These are phyloP conservation scores for Rhizophagus prolifer DNA, from an alignment of 192 early-diverging fungal species.

Conservation along the genomic window DNA sequence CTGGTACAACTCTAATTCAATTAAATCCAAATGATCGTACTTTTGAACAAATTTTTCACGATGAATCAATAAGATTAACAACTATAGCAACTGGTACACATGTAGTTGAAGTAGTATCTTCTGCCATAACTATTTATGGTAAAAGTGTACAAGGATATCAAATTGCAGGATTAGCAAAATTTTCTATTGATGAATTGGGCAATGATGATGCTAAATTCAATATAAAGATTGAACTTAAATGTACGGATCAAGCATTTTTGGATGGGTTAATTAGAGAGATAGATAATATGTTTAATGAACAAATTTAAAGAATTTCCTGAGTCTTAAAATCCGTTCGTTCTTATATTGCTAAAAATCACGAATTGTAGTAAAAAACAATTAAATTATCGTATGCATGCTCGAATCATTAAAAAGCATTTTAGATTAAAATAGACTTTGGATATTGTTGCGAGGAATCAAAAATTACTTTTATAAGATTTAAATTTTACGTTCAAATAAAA, in stretches of 20 bases:
- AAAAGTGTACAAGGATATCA: slow-evolving; percentile 54
- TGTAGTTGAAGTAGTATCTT: slow-evolving; percentile 57
- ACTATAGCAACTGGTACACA: slow-evolving; percentile 45
- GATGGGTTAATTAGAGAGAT: slow-evolving; percentile 46
- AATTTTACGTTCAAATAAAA: no score
- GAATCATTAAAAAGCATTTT: no score
- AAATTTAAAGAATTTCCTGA: no score
- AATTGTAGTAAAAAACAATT: no score
- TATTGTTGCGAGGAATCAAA: no score
- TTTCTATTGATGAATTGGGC: slow-evolving; percentile 23
- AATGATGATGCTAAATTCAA: slow-evolving; percentile 28
- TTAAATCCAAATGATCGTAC: slow-evolving; percentile 35
- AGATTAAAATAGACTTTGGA: no score
- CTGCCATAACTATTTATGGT: slow-evolving; percentile 61
- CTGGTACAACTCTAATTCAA: slow-evolving; percentile 39
- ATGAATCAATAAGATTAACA: slow-evolving; percentile 49
- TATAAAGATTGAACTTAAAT: slow-evolving; percentile 55
- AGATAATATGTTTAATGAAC: slow-evolving; percentile 21
- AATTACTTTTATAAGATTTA: no score
- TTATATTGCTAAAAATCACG: no score
- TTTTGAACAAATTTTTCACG: slow-evolving; percentile 43
- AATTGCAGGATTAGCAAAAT: slow-evolving; percentile 58
- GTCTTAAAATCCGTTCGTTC: no score
- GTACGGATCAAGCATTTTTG: slow-evolving; percentile 55
- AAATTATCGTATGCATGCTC: no score